Base-by-base conservation (phyloP, 352 stramenopile genomes). In the Ophiocytium majus region DNA sequence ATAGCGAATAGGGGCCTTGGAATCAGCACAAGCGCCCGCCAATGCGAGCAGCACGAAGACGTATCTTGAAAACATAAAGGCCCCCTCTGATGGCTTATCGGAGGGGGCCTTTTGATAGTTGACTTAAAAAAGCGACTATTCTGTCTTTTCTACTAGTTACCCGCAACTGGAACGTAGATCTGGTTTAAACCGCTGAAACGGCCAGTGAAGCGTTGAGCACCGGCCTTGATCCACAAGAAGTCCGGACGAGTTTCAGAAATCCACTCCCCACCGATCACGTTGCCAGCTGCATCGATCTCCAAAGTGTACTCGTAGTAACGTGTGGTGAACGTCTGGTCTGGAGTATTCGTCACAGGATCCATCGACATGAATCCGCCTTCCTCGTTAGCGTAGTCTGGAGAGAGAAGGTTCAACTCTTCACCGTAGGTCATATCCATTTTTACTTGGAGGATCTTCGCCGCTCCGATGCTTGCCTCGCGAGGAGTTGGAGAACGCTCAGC, bases 241-340 rank as follows among this genome's bases (percentile, higher is more conserved):
- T 71, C 57, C 57, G 57, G 57, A 71, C 57, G 57, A 28, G 57
- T 71, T 71, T 71, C 57, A 23, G 57, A 71, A 71, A 71, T 71
- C 57, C 57, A 71, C 28, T 23, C 28, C 28, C 57, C 57, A 23
- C 57, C 57, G 57, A 71, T 71, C 57, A 71, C 57, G 23, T 71
- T 71, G 19, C 57, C 57, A 71, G 23, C 28, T 28, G 28, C 57
- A 71, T 71, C 57, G 28, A 71, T 23, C 57, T 71, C 57, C 19
- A 71, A 23, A 23, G 28, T 23, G 57, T 71, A 71, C 57, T 71
- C 57, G 57, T 71, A 71, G 28, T 71, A 23, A 23, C 28, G 23
- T 71, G 57, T 23, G 23, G 19, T 71, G 57, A 23, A 23, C 57
- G 28, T 71, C 57, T 71, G 57, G 28, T 71, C 19, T 23, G 28